These are phyloP conservation scores for Sphagnum fallax DNA, from an alignment of 228 moss, liverwort and hornwort genomes.

Conservation along the genomic window DNA sequence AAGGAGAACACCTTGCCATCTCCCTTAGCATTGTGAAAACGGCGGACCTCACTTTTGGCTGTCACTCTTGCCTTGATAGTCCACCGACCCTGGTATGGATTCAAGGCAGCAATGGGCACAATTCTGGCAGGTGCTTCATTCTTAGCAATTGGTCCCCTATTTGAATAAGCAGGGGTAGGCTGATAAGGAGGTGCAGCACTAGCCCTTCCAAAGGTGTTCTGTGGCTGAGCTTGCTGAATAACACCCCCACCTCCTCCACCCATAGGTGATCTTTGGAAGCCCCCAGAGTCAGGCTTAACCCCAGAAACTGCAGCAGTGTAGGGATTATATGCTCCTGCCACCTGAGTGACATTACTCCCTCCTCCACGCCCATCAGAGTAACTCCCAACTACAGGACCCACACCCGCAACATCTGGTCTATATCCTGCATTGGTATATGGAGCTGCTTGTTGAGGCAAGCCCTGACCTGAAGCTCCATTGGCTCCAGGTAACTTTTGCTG, in stretches of 20 bases:
- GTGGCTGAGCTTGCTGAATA: slow-evolving; percentile 46
- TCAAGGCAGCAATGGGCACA: slow-evolving; percentile 78
- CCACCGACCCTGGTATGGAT: slow-evolving; percentile 99
- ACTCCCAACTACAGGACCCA: slow-evolving; percentile 30
- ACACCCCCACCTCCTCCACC: slow-evolving; percentile 19
- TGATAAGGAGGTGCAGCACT: slow-evolving; percentile 36
- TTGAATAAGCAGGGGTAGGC: slow-evolving; percentile 45
- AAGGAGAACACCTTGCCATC: slow-evolving; percentile 90
- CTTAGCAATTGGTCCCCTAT: slow-evolving; percentile 58
- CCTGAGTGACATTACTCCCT: slow-evolving; percentile 43
- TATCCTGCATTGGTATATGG: slow-evolving; percentile 14
- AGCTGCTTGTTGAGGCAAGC: slow-evolving; percentile 3
- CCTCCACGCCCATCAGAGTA: slow-evolving; percentile 38
- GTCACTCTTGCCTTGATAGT: slow-evolving; percentile 94
- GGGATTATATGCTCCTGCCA: slow-evolving; percentile 33
- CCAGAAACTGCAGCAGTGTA: slow-evolving; percentile 50
- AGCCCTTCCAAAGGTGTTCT: slow-evolving; percentile 26
- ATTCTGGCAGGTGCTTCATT: slow-evolving; percentile 83
- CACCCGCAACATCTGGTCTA: slow-evolving; percentile 31
- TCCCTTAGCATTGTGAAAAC: slow-evolving; percentile 88
- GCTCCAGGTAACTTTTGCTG: slow-evolving; percentile 20
- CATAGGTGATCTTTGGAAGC: slow-evolving; percentile 11
- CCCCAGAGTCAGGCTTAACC: slow-evolving; percentile 23
- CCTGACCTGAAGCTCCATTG: slow-evolving; percentile 11
- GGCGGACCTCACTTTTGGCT: slow-evolving; percentile 57